Evolutionary conservation across 495 filamentous ascomycete genomes (phyloP), one percentile per base, ranked within the genome.

Genomic region (Melanomma pulvis-pyrius): DNA sequence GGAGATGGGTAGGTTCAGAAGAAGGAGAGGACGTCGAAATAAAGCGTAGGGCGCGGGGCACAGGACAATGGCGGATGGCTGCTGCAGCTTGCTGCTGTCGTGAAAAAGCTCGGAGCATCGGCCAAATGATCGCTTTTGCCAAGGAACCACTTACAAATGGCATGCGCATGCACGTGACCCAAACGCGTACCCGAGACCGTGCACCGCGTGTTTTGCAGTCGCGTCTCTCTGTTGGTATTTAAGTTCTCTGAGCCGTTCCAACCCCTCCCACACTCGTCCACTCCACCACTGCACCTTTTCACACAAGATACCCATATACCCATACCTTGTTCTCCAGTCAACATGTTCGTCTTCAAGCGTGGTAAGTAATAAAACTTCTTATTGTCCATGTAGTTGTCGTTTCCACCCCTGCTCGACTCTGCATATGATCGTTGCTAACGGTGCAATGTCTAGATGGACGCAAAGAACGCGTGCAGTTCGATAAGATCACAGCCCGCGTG

Each of bases 401-500:
- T 39, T n/a, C 39, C 49, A 59, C 36, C 54, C 28, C 50, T 47
- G 49, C 24, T 32, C 17, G 32, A n/a, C 12, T 19, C 28, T 48
- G 26, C 24, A 61, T 49, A 36, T 67, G n/a, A 26, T 30, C 46
- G 19, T 30, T 55, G 44, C 62, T 68, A 48, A 65, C 59, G 12
- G 48, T 47, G 1, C 56, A 19, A n/a, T 30, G 39, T 44, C 17
- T 67, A 98, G 93, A 98, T 84, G 94, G 94, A 80, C 93, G 94
- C 83, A 97, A 98, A 83, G 94, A 98, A 86, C 94, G 94, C 78
- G 94, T 98, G 61, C 94, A 98, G 78, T 98, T 98, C 83, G 94
- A 98, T 82, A 98, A 98, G 81, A 98, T 98, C 84, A 98, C 94
- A 65, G 94, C 94, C 68, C 92, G 94, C 78, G 94, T 98, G 47